Conservation (phyloP, 805 yeast species). For the Hanseniaspora taiwanica region DNA sequence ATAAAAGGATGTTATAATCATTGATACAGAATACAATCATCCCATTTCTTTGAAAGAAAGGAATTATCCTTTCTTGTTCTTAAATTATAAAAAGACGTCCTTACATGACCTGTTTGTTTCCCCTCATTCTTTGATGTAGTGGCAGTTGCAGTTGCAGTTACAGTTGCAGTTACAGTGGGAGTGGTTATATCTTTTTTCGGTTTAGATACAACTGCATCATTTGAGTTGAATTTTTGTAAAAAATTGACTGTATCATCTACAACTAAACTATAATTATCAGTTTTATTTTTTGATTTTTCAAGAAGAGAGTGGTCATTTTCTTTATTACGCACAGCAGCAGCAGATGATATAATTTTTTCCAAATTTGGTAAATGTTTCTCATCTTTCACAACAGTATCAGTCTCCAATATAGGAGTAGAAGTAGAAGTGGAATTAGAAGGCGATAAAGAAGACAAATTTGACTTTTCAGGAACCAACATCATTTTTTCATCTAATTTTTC, state of each 20-base stretch:
- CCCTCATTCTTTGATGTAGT: not conserved
- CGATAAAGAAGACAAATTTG: not conserved
- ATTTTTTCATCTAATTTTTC: constrained; percentile 3
- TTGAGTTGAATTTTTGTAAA: not conserved
- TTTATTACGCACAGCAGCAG: no score
- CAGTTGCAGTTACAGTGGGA: not conserved
- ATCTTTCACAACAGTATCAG: no score
- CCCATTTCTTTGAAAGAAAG: not conserved
- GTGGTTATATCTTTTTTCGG: not conserved
- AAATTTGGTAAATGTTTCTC: no score
- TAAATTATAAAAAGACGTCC: not conserved
- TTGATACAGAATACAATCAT: not conserved
- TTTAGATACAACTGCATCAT: not conserved
- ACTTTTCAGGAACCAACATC: not conserved
- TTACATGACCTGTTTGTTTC: not conserved
- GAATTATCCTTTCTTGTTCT: not conserved
- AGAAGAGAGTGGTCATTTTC: not conserved
- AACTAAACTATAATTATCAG: not conserved
- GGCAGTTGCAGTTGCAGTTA: not conserved
- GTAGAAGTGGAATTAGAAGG: not conserved
- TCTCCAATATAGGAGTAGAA: no score
- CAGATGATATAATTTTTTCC: no score
- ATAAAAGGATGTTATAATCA: not conserved
- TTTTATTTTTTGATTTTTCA: not conserved
- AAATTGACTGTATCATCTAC: not conserved